Evolutionary conservation across 2,329 filamentous ascomycete genomes (phyloP), one percentile per base, ranked within the genome.

Genomic region (Penicillium vulpinum): DNA sequence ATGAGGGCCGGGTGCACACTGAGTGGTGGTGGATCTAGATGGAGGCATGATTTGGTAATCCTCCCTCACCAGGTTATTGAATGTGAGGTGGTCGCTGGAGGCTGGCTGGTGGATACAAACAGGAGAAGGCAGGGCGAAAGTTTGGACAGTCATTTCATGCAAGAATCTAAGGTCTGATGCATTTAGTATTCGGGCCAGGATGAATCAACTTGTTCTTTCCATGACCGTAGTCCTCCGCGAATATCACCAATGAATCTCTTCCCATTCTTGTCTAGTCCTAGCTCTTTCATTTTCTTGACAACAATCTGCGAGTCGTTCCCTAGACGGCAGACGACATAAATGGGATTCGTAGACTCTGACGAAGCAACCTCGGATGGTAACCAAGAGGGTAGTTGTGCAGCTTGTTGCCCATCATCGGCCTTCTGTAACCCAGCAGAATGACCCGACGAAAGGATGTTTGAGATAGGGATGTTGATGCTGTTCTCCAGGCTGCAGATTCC

Each of bases 401-500:
- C n/a, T 18, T 39, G 31, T 18, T 52, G 51, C 6, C 36, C 47
- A 21, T 51, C 45, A 21, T 35, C 36, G 13, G 46, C 49, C 21
- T 46, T 39, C 8, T 44, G 59, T 39, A 24, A 15, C 16, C 22
- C 38, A 49, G 13, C 21, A 44, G 35, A 22, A 15, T 29, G n/a
- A 8, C 49, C 28, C 3, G 70, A 66, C 13, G 71, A 69, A 26
- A 78, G 55, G 24, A 80, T 77, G 3, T 61, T 68, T 2, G 76
- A 77, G 10, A 80, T 75, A 3, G 78, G 78, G 21, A 80, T 70
- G 50, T 80, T 97, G 49, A 95, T 76, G 26, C 90, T 91, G 0
- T 89, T 89, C 0, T 86, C 79, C 8, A 99, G 80, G 59, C 82
- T 86, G 61, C 88, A 92, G 43, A 97, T 86, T 16, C 89, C 88